These are phyloP conservation scores for Tetracentron sinense DNA, from an alignment of 164 flowering plant genomes.

Conservation along the genomic window DNA sequence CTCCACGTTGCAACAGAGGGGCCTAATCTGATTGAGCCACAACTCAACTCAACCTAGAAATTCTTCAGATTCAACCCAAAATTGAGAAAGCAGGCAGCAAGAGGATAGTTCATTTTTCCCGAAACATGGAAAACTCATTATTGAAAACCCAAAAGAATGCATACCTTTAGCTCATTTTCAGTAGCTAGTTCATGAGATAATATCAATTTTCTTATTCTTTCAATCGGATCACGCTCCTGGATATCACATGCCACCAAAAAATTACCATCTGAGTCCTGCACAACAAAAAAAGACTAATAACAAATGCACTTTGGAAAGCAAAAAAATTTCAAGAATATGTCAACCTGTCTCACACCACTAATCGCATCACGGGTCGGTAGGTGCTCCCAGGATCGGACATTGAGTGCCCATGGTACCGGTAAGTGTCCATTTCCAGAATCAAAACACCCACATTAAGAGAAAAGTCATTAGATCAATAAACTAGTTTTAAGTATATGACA, in stretches of 20 bases:
- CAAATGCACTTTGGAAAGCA: neutral
- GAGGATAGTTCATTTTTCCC: neutral
- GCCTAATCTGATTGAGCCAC: neutral
- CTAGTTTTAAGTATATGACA: neutral
- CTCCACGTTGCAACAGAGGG: neutral
- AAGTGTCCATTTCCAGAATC: conserved; percentile 99
- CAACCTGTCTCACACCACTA: conserved; percentile 89
- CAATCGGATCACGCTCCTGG: conserved; percentile 98
- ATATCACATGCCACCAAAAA: conserved; percentile 1
- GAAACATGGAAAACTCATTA: neutral
- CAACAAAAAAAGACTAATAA: neutral
- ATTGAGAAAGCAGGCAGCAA: neutral
- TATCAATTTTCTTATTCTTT: conserved; percentile 77
- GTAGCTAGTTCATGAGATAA: conserved; percentile 77
- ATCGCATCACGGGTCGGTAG: conserved; percentile 97
- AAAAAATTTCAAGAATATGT: neutral
- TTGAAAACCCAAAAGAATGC: neutral
- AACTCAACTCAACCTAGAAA: too few relatives aligned
- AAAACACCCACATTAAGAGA: conserved; percentile 24
- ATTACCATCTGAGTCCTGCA: neutral
- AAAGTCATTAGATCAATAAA: neutral
- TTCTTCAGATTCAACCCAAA: neutral
- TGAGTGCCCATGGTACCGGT: conserved; percentile 98
- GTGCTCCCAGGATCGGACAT: conserved; percentile 99
- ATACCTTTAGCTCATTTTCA: conserved; percentile 90